Evolutionary conservation across 2,329 filamentous ascomycete species (phyloP).

Genomic region (Arthrobotrys entomopaga): DNA sequence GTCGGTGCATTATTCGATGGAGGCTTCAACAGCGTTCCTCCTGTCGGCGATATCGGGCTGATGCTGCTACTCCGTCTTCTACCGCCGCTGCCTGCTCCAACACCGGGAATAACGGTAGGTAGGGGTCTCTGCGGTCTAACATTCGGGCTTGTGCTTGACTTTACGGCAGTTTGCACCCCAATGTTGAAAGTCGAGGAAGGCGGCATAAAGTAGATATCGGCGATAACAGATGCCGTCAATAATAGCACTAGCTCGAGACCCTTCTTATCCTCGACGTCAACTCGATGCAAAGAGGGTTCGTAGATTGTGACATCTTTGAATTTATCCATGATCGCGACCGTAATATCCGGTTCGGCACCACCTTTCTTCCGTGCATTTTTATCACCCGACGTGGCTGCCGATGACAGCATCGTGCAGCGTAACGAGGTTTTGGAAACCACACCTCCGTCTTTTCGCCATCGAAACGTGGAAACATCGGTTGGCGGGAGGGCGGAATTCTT

Average conservation of each 20-base stretch:
- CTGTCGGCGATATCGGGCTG: constrained; percentile 52
- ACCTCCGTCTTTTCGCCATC: constrained; percentile 59
- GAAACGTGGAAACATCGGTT: constrained; percentile 56
- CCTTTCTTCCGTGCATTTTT: constrained; percentile 47
- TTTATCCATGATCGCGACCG: constrained; percentile 79
- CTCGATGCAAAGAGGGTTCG: constrained; percentile 87
- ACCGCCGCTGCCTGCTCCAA: constrained; percentile 45
- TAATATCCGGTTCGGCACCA: constrained; percentile 83
- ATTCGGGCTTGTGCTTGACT: constrained; percentile 22
- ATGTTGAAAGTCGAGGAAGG: constrained; percentile 83
- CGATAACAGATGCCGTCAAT: constrained; percentile 72
- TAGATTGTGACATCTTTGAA: constrained; percentile 76
- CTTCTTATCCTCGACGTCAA: constrained; percentile 94
- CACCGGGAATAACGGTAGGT: constrained; percentile 47
- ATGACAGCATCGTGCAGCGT: constrained; percentile 57
- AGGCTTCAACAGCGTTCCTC: constrained; percentile 27
- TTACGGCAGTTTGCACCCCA: constrained; percentile 62
- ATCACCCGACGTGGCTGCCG: constrained; percentile 42
- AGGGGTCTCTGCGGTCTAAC: constrained; percentile 53
- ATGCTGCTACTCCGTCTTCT: constrained; percentile 62
- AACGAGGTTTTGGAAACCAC: constrained; percentile 56
- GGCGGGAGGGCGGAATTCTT: constrained; percentile 55
- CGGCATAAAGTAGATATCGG: constrained; percentile 73
- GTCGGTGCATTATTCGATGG: constrained; percentile 48
- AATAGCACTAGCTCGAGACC: constrained; percentile 85